phyloP scores from a whole-genome alignment of 345 rosid genomes.

The Tarenaya hassleriana region DNA sequence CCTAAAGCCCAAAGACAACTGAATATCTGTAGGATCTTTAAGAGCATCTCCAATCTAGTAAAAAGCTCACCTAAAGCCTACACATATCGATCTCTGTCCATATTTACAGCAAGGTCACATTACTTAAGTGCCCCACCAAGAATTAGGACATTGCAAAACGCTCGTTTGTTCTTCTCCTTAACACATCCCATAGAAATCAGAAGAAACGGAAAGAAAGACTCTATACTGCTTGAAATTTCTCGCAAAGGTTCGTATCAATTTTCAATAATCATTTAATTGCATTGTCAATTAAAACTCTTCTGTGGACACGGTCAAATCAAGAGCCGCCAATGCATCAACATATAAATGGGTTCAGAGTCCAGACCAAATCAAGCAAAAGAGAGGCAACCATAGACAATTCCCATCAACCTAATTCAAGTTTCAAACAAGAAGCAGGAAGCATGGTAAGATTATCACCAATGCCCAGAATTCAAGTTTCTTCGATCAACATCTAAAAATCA shows the following conservation, averaged over 20 bases:
- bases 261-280: neutral
- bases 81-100: conserved; percentile 4
- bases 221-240: neutral
- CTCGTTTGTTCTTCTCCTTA: neutral
- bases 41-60: conserved; percentile 38
- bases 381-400: neutral
- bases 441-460: neutral
- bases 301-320: neutral
- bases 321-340: too few relatives aligned
- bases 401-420: neutral
- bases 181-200: too few relatives aligned
- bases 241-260: neutral
- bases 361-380: neutral
- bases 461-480: too few relatives aligned
- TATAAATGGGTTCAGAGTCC: neutral
- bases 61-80: conserved; percentile 14
- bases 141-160: conserved; percentile 57
- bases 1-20: neutral
- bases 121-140: conserved; percentile 49
- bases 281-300: neutral
- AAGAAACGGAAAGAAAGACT: too few relatives aligned
- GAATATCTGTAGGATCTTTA: conserved; percentile 45
- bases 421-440: neutral
- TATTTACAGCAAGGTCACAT: conserved; percentile 51
- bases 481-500: neutral